Evolutionary conservation across 805 yeast species (phyloP).

Genomic region (Millerago galiae): DNA sequence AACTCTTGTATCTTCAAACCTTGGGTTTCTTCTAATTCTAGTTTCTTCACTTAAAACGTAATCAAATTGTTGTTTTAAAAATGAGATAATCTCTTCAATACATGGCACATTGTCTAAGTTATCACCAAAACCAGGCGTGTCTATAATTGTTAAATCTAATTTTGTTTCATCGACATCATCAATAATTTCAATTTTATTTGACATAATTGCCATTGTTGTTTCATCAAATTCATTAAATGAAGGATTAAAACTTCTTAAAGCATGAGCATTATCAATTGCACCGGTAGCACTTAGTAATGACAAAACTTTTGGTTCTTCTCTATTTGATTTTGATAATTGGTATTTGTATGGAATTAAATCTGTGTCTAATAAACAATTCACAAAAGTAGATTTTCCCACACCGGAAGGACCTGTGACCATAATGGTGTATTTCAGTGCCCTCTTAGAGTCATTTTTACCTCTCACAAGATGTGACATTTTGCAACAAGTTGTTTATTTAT

Average conservation of each 20-base stretch:
- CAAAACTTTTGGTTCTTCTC: conserved; percentile 22
- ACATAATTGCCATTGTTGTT: conserved; percentile 73
- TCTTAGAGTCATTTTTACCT: conserved; percentile 60
- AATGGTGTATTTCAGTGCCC: conserved; percentile 68
- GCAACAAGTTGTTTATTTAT: neutral
- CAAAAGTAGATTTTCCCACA: conserved; percentile 71
- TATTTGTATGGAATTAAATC: conserved; percentile 56
- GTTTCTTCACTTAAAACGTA: conserved; percentile 81
- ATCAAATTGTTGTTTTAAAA: conserved; percentile 72
- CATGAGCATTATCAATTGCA: conserved; percentile 24
- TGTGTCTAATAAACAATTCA: conserved; percentile 60
- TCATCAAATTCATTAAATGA: conserved; percentile 46
- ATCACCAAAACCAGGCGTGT: conserved; percentile 78
- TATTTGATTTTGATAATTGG: conserved; percentile 29
- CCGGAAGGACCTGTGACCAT: conserved; percentile 72
- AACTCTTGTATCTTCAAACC: conserved; percentile 71
- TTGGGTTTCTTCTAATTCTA: conserved; percentile 77
- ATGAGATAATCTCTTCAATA: conserved; percentile 57
- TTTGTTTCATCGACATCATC: conserved; percentile 55
- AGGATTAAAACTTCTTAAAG: conserved; percentile 59
- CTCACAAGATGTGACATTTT: conserved; percentile 24
- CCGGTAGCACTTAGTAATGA: conserved; percentile 13
- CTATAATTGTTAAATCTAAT: conserved; percentile 53
- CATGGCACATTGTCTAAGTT: conserved; percentile 61
- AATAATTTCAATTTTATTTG: conserved; percentile 48